phyloP scores from a whole-genome alignment of 2,329 filamentous ascomycete species.

The Talaromyces albobiverticillius region DNA sequence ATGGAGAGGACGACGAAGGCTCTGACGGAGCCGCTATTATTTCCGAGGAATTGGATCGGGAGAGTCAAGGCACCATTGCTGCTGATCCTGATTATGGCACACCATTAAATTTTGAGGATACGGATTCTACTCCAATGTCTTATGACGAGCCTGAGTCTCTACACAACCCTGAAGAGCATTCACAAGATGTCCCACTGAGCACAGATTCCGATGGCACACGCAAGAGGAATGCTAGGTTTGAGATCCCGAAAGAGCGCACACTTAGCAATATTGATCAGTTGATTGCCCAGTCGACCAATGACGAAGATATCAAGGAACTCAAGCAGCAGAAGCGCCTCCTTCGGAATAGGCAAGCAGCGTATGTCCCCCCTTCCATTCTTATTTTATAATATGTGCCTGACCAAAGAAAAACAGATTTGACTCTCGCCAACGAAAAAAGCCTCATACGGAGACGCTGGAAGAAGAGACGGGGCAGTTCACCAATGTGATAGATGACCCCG shows the following conservation, averaged over 20 bases:
- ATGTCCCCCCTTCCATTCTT: constrained; percentile 46
- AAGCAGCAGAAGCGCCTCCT: constrained; percentile 97
- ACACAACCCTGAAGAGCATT: no score
- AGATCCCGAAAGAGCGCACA: constrained; percentile 91
- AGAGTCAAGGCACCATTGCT: no score
- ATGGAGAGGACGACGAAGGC: not conserved
- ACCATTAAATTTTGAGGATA: no score
- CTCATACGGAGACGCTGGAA: constrained; percentile 93
- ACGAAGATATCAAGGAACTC: constrained; percentile 93
- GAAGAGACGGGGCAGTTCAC: constrained; percentile 94
- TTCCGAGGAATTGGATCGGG: not conserved
- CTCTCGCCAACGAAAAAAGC: constrained; percentile 95
- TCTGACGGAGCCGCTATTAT: not conserved
- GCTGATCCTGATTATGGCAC: no score
- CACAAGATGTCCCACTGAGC: no score
- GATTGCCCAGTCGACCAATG: constrained; percentile 75
- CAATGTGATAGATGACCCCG: constrained; percentile 70
- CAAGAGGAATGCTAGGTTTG: constrained; percentile 98
- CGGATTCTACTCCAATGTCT: no score
- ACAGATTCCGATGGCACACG: constrained; percentile 82
- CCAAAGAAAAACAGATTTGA: constrained; percentile 66
- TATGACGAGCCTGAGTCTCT: no score
- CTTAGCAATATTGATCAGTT: constrained; percentile 92
- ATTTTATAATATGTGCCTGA: not conserved
- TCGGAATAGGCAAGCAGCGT: constrained; percentile 95